phyloP scores from a whole-genome alignment of 768 basidiomycete genomes.

The Tylopilus rubrobrunneus region DNA sequence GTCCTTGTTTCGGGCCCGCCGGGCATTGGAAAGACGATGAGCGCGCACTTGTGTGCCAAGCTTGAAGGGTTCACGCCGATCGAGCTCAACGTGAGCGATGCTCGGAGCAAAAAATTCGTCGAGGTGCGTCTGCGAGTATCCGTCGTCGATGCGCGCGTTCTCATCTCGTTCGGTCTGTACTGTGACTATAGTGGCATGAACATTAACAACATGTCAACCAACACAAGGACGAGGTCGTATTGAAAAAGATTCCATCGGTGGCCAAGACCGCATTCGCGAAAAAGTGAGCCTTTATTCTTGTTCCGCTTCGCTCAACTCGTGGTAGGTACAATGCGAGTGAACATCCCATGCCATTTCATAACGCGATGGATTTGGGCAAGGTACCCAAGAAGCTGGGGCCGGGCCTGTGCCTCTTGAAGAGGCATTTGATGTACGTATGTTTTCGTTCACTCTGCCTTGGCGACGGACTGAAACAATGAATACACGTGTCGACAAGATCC shows the following conservation, averaged over 20 bases:
- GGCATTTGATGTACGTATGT: slow-evolving; percentile 68
- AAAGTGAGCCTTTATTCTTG: slow-evolving; percentile 50
- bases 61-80: slow-evolving; percentile 90
- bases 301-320: background rate
- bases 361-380: slow-evolving; percentile 77
- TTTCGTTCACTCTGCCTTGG: background rate
- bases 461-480: slow-evolving; percentile 1
- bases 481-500: slow-evolving; percentile 39
- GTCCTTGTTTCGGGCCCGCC: slow-evolving; percentile 91
- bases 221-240: slow-evolving; percentile 64
- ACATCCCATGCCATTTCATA: slow-evolving; percentile 95
- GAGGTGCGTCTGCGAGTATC: slow-evolving; percentile 52
- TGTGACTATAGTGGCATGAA: slow-evolving; percentile 82
- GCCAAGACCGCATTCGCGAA: slow-evolving; percentile 84
- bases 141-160: background rate
- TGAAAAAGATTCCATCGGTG: slow-evolving; percentile 79
- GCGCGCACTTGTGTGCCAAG: slow-evolving; percentile 89
- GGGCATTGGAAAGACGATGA: slow-evolving; percentile 97
- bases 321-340: slow-evolving; percentile 83
- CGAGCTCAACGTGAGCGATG: slow-evolving; percentile 95
- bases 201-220: slow-evolving; percentile 81
- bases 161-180: slow-evolving; percentile 26
- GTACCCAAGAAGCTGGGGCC: slow-evolving; percentile 70
- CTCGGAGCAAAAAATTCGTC: slow-evolving; percentile 93
- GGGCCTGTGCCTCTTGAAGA: slow-evolving; percentile 87